Evolutionary conservation across 495 filamentous ascomycete species (phyloP).

Genomic region (Aspergillus diversus): DNA sequence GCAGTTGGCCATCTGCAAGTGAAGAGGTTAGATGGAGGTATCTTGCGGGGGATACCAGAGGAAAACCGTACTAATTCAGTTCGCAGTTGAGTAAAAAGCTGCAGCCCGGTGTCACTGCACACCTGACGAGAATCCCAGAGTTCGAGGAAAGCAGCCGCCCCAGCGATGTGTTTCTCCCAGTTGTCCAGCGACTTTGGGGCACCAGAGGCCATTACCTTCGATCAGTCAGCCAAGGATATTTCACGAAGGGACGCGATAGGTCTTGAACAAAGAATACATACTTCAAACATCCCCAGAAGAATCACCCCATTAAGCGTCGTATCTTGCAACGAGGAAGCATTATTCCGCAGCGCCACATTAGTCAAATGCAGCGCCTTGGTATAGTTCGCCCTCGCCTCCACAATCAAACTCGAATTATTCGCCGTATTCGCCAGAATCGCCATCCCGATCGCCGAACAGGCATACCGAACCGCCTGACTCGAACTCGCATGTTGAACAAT

Average conservation of each 20-base stretch:
- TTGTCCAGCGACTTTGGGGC: slow-evolving; percentile 13
- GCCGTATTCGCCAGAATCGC: slow-evolving; percentile 12
- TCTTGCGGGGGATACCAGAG: not conserved
- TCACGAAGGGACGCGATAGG: not conserved
- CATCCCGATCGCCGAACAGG: slow-evolving; percentile 10
- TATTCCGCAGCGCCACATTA: slow-evolving; percentile 6
- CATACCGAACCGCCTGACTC: slow-evolving; percentile 7
- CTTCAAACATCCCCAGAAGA: slow-evolving; percentile 20
- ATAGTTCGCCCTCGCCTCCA: slow-evolving; percentile 13
- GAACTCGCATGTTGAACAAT: slow-evolving; percentile 3
- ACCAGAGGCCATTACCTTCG: slow-evolving; percentile 8
- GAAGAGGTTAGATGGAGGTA: not conserved
- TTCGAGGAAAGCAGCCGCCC: slow-evolving; percentile 5
- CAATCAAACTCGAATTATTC: not conserved
- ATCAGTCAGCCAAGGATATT: not conserved
- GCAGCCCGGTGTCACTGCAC: slow-evolving; percentile 3
- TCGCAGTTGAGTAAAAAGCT: slow-evolving; percentile 18
- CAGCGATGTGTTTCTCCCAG: slow-evolving; percentile 13
- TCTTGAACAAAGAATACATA: not conserved
- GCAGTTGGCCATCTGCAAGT: slow-evolving; percentile 15
- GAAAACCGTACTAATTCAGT: slow-evolving; percentile 4
- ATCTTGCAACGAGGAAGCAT: not conserved
- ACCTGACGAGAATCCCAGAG: slow-evolving; percentile 8
- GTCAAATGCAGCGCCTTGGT: slow-evolving; percentile 9
- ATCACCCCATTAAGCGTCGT: slow-evolving; percentile 9